Evolutionary conservation across 495 filamentous ascomycete species (phyloP), one percentile per base, ranked within the genome.

Genomic region (Terfezia boudieri): DNA sequence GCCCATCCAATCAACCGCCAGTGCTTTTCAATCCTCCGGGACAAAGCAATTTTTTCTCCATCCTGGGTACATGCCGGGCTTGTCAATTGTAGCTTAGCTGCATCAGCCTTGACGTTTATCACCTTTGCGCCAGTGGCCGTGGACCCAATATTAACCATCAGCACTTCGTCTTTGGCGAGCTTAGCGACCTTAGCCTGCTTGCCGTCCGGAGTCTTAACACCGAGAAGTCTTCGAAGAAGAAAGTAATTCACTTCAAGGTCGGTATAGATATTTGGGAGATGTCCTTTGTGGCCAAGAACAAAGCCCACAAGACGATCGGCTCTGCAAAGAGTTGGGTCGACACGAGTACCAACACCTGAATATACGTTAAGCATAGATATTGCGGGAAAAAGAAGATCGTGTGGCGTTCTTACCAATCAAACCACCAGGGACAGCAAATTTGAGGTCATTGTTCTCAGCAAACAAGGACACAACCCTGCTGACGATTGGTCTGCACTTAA

Each of bases 231-330:
- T 58, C 89, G 82, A 36, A 98, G 78, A 56, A 98, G 73, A 76
- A 95, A 95, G 77, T 94, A 98, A 76, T 95, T 95, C 69, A 98
- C 87, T 70, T 98, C 90, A 49, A 96, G 79, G 67, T 96, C 92
- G 56, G 81, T 86, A 72, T 96, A 98, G 68, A 98, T 96, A 60
- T 83, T 82, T 17, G 90, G 90, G 7, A 96, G 76, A 58, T 76
- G 77, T 37, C 90, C 90, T 69, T 86, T 86, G 59, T 94, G 80
- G 65, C 90, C 90, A 51, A 98, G 79, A 52, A 98, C 90, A 77
- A 94, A 94, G 64, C 90, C 90, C 59, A 98, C 90, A 1, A 98
- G 77, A 78, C 90, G 88, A 78, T 98, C 90, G 50, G 90, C 92
- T 78, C 89, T 77, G 77, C 90, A 96, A 35, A 98, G 79, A 14